Conservation (phyloP, 2,329 filamentous ascomycete species). For the Talaromyces albobiverticillius region DNA sequence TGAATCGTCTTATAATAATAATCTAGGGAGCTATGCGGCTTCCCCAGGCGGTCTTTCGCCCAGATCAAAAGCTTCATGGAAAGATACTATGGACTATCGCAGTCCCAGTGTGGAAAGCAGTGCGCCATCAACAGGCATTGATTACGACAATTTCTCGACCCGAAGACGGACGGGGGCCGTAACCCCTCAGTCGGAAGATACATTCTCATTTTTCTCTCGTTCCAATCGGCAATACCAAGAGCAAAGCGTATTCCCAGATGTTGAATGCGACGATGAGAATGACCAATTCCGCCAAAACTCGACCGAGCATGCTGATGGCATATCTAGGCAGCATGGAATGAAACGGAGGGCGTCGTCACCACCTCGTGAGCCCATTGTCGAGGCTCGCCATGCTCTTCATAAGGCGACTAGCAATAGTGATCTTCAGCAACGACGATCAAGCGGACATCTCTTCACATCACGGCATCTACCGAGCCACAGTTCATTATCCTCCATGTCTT, state of each 20-base stretch:
- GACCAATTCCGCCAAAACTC: conserved; percentile 35
- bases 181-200: conserved; percentile 49
- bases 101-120: conserved; percentile 45
- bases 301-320: conserved; percentile 34
- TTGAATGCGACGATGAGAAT: conserved; percentile 43
- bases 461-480: conserved; percentile 57
- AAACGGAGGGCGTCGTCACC: conserved; percentile 65
- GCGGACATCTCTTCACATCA: conserved; percentile 53
- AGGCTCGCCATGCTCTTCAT: conserved; percentile 34
- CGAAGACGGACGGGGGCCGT: conserved; percentile 50
- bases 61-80: conserved; percentile 38
- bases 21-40: conserved; percentile 34
- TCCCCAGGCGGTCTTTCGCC: conserved; percentile 41
- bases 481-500: conserved; percentile 66
- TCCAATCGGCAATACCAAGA: conserved; percentile 64
- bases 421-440: conserved; percentile 53
- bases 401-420: conserved; percentile 46
- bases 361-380: conserved; percentile 50
- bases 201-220: conserved; percentile 47
- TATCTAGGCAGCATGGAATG: conserved; percentile 50
- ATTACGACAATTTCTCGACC: conserved; percentile 32
- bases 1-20: conserved; percentile 20
- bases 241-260: conserved; percentile 53
- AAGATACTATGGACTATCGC: conserved; percentile 39
- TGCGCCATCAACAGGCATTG: conserved; percentile 39